These are phyloP conservation scores for Penicillium paneum DNA, from an alignment of 2,329 filamentous ascomycete species.

Conservation along the genomic window DNA sequence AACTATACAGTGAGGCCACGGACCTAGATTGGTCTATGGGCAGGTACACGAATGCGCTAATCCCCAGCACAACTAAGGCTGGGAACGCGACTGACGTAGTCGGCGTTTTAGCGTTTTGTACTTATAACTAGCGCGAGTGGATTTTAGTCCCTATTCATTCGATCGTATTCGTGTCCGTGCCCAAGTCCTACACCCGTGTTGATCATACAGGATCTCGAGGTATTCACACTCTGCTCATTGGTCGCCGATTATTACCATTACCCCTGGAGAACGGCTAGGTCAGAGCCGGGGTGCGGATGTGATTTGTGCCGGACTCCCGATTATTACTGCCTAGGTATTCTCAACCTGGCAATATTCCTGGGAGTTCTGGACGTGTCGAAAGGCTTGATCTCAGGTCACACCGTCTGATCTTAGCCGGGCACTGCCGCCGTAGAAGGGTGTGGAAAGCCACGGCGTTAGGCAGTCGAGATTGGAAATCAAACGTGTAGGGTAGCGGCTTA, in stretches of 20 bases:
- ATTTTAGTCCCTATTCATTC: background rate
- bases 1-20: no score
- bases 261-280: conserved; percentile 7
- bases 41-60: background rate
- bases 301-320: conserved; percentile 19
- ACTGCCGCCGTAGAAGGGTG: background rate
- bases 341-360: conserved; percentile 10
- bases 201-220: conserved; percentile 13
- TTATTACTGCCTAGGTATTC: background rate
- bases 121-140: background rate
- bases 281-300: conserved; percentile 10
- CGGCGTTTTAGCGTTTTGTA: background rate
- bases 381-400: background rate
- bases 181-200: background rate
- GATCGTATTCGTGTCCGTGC: background rate
- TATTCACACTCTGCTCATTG: conserved; percentile 2
- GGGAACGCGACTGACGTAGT: background rate
- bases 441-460: background rate
- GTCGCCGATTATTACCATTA: background rate
- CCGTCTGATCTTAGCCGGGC: background rate
- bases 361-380: conserved; percentile 1
- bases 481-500: background rate
- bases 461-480: background rate
- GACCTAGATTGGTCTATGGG: no score
- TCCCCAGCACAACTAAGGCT: background rate